Conservation (phyloP, 2,329 filamentous ascomycete genomes). For the Paraphaeosphaeria minitans region DNA sequence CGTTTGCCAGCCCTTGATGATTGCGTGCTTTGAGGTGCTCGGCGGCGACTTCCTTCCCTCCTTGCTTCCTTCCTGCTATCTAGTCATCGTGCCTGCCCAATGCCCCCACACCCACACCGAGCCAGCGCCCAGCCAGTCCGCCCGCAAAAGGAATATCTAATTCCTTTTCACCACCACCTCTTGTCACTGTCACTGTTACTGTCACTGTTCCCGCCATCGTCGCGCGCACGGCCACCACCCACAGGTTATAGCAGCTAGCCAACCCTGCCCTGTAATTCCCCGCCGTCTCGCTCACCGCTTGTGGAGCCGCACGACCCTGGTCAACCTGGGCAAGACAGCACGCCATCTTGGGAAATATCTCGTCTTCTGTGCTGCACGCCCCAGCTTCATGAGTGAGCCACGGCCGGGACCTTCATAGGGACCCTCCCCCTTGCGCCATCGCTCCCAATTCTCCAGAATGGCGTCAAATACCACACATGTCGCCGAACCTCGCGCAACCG, state of each 20-base stretch:
- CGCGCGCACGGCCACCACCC: neutral
- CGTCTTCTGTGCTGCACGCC: neutral
- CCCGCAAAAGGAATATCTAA: neutral
- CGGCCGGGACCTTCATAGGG: constrained; percentile 20
- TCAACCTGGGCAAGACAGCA: constrained; percentile 2
- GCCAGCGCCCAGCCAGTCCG: neutral
- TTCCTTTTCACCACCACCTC: neutral
- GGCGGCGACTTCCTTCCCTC: constrained; percentile 9
- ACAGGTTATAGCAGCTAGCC: neutral
- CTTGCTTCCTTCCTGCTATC: too few relatives aligned
- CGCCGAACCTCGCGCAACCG: constrained; percentile 34
- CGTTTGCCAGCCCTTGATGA: constrained; percentile 7
- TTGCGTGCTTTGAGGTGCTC: constrained; percentile 13
- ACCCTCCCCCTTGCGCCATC: constrained; percentile 14
- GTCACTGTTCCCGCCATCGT: too few relatives aligned
- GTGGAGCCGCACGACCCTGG: neutral
- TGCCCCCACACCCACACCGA: neutral
- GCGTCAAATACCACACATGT: constrained; percentile 36
- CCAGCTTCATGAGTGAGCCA: constrained; percentile 8
- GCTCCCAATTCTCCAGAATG: constrained; percentile 18
- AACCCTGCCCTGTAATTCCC: neutral
- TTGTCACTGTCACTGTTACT: too few relatives aligned
- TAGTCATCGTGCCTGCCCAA: neutral
- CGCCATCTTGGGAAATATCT: constrained; percentile 17
- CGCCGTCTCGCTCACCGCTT: constrained; percentile 5